phyloP scores from a whole-genome alignment of 371 early-diverging fungal genomes.

The Vairimorpha ceranae region DNA sequence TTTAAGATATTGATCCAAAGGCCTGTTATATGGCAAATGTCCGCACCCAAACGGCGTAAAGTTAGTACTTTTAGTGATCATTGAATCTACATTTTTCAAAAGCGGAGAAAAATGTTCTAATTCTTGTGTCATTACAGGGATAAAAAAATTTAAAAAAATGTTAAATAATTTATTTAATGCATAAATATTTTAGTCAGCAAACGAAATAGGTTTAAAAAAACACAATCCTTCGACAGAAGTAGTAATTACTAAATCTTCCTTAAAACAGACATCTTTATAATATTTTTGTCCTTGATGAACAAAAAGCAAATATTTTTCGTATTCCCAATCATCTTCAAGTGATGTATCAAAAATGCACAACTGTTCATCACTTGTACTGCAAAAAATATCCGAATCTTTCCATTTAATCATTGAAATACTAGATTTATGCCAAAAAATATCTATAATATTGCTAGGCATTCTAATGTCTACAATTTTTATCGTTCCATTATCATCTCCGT shows the following conservation, averaged over 20 bases:
- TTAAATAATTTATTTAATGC: background rate
- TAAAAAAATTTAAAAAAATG: background rate
- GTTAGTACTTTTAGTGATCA: slow-evolving; percentile 87
- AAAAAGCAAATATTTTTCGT: slow-evolving; percentile 60
- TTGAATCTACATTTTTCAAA: slow-evolving; percentile 80
- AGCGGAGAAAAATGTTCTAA: slow-evolving; percentile 42
- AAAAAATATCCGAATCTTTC: slow-evolving; percentile 54
- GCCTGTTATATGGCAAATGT: slow-evolving; percentile 84
- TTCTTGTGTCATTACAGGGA: background rate
- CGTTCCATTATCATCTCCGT: slow-evolving; percentile 59
- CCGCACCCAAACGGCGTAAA: slow-evolving; percentile 93
- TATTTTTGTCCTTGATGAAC: slow-evolving; percentile 62
- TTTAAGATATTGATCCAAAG: slow-evolving; percentile 71
- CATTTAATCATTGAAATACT: slow-evolving; percentile 52
- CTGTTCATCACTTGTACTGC: slow-evolving; percentile 54
- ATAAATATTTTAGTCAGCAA: slow-evolving; percentile 18
- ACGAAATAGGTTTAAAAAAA: slow-evolving; percentile 50
- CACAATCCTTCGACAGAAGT: slow-evolving; percentile 51
- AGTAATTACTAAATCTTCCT: slow-evolving; percentile 26
- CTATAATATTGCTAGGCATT: slow-evolving; percentile 23
- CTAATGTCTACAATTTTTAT: slow-evolving; percentile 54
- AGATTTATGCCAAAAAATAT: slow-evolving; percentile 55
- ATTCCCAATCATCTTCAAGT: slow-evolving; percentile 61
- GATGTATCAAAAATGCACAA: slow-evolving; percentile 60
- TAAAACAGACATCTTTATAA: slow-evolving; percentile 60